Evolutionary conservation across 2,329 filamentous ascomycete species (phyloP), one percentile per base, ranked within the genome.

Genomic region (Colletotrichum australisinense): DNA sequence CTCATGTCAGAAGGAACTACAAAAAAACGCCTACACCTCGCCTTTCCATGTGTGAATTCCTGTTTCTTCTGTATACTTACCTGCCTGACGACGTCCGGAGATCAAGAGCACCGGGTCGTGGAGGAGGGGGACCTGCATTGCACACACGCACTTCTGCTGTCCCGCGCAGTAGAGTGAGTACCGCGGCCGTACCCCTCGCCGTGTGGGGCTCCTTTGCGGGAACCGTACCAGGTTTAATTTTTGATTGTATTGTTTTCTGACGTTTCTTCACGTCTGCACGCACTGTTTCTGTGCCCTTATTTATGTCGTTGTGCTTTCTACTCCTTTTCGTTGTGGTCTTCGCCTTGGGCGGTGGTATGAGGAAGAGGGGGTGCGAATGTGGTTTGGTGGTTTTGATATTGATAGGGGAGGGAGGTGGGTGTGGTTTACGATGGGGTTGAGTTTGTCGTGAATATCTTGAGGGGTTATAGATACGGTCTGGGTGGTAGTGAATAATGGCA

Each of bases 71-170:
- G n/a, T 24, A 73, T 67, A 71, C 56, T 74, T 68, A 60, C 63
- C 49, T 26, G 38, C 65, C 49, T 64, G 58, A 64, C 38, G 69
- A 30, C 24, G 11, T 11, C 53, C 30, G 69, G 65, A 63, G 69
- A 69, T 72, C 69, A 64, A 63, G 65, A 63, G 53, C 8, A 30
- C 69, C 59, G 69, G 58, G 24, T 46, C 59, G 66, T 63, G 65
- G 59, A 58, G 53, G 49, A 49, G 58, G 58, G 65, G 52, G 52
- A 28, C 42, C 65, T 69, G 66, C 69, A 69, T 69, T 64, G 66
- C 66, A 72, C 65, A 59, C 30, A 59, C 30, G 16, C 38, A 42
- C 38, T 42, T 42, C 16, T 42, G 38, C 38, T 42, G 14, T 2
- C 14, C 35, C 14, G 14, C 35, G 35, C 14, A 42, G 35, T 42